Conservation (phyloP, 371 early-diverging fungal species). For the Conidiobolus coronatus region DNA sequence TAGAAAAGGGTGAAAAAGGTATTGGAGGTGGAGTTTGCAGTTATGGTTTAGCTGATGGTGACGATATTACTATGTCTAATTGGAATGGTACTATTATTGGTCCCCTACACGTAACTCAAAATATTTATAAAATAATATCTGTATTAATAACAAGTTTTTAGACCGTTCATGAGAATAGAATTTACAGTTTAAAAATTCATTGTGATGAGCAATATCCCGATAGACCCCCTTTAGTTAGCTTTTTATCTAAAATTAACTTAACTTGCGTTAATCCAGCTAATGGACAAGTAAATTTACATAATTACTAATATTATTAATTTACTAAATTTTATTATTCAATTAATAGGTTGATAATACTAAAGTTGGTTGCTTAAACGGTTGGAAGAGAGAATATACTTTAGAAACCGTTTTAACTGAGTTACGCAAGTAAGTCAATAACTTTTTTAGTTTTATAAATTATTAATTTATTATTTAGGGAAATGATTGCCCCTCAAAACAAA, state of each 20-base stretch:
- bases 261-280: slow-evolving; percentile 63
- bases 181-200: slow-evolving; percentile 61
- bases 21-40: slow-evolving; percentile 83
- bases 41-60: slow-evolving; percentile 77
- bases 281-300: slow-evolving; percentile 38
- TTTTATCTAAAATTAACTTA: slow-evolving; percentile 66
- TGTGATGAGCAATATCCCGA: slow-evolving; percentile 80
- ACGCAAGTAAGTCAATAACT: slow-evolving; percentile 28
- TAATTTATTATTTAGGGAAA: slow-evolving; percentile 31
- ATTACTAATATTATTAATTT: too few relatives aligned
- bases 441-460: neutral
- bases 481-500: slow-evolving; percentile 53
- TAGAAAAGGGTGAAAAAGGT: slow-evolving; percentile 94
- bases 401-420: slow-evolving; percentile 71
- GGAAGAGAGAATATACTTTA: slow-evolving; percentile 56
- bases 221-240: slow-evolving; percentile 48
- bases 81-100: slow-evolving; percentile 96
- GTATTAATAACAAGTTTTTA: slow-evolving; percentile 10
- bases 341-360: slow-evolving; percentile 44
- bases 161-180: slow-evolving; percentile 85
- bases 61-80: slow-evolving; percentile 55
- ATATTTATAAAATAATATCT: neutral
- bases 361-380: slow-evolving; percentile 45
- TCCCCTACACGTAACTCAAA: slow-evolving; percentile 52
- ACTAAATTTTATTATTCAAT: neutral